phyloP scores from a whole-genome alignment of 257 asterid genomes.

The Capsicum chinense region DNA sequence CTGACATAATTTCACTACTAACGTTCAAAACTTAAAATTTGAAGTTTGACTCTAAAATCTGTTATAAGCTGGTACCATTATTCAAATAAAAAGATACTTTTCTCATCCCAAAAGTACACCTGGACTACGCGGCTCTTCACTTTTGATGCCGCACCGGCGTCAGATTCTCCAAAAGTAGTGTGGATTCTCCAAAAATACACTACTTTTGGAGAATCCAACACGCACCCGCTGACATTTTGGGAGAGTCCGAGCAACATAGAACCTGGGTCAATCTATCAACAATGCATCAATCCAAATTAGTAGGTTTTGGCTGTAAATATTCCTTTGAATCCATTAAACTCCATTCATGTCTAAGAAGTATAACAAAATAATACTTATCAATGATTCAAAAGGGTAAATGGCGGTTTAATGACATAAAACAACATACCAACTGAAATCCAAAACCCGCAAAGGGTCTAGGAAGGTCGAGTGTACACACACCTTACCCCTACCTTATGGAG shows the following conservation, averaged over 20 bases:
- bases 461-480: too few relatives aligned
- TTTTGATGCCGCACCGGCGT: too few relatives aligned
- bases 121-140: not conserved
- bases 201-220: too few relatives aligned
- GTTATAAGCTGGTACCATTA: not conserved
- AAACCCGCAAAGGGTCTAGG: too few relatives aligned
- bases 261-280: constrained; percentile 15
- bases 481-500: too few relatives aligned
- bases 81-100: not conserved
- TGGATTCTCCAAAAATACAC: too few relatives aligned
- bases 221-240: too few relatives aligned
- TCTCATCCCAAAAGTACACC: constrained; percentile 3
- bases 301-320: not conserved
- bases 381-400: not conserved
- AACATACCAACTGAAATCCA: too few relatives aligned
- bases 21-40: not conserved
- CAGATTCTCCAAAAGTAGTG: too few relatives aligned
- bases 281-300: not conserved
- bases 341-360: not conserved
- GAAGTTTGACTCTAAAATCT: not conserved
- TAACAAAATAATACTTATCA: not conserved
- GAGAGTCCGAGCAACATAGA: too few relatives aligned
- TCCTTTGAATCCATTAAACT: not conserved
- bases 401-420: not conserved
- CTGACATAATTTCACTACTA: not conserved